phyloP scores from a whole-genome alignment of 306 rosid genomes.

The Styphnolobium japonicum region DNA sequence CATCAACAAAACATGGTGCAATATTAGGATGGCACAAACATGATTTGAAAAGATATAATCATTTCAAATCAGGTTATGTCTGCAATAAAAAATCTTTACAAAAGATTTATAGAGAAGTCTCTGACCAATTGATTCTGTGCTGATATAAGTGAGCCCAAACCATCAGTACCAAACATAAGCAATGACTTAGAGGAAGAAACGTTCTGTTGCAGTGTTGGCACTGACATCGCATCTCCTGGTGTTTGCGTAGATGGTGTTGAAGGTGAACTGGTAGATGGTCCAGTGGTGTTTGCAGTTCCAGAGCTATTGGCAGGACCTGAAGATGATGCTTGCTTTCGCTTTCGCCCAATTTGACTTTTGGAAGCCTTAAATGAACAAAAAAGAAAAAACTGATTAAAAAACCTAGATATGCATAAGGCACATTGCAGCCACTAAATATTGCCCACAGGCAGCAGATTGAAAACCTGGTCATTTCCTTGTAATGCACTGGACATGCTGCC shows the following conservation, averaged over 20 bases:
- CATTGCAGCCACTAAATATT: not conserved
- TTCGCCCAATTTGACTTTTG: constrained; percentile 46
- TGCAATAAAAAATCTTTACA: not conserved
- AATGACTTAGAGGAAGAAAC: constrained; percentile 51
- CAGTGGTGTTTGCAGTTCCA: constrained; percentile 64
- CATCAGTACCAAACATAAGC: constrained; percentile 51
- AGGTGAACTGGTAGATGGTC: constrained; percentile 56
- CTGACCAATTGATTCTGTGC: constrained; percentile 63
- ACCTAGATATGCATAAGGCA: not conserved
- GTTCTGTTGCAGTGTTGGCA: constrained; percentile 51
- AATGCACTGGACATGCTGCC: constrained; percentile 43
- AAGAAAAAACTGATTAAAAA: constrained; percentile 23
- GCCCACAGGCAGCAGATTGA: constrained; percentile 9
- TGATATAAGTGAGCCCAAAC: constrained; percentile 51
- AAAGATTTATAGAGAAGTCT: not conserved
- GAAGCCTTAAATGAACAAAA: constrained; percentile 39
- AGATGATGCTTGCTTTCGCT: constrained; percentile 61
- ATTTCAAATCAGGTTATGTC: not conserved
- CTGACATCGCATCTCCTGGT: constrained; percentile 46
- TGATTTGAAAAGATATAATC: not conserved
- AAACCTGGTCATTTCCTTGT: constrained; percentile 66
- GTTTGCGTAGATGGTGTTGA: constrained; percentile 58
- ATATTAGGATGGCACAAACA: constrained; percentile 20
- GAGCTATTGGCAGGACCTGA: constrained; percentile 63
- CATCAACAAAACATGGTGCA: constrained; percentile 8